Base-by-base conservation (phyloP, 2,329 filamentous ascomycete genomes). In the Anthostomella pinea region DNA sequence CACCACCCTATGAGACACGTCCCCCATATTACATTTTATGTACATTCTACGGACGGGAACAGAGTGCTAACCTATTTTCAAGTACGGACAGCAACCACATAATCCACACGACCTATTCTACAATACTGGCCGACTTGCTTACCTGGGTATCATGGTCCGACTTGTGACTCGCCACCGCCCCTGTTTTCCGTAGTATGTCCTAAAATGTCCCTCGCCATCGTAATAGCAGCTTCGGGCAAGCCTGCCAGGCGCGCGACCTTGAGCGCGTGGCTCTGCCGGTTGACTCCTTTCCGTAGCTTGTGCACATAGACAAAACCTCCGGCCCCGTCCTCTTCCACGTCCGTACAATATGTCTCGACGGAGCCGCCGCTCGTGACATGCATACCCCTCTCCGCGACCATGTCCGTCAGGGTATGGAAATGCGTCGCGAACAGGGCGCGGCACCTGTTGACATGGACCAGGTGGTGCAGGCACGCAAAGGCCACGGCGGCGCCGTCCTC, bases 191-290 rank as follows among this genome's bases (percentile, higher is more conserved):
- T 15, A 41, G 29, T 15, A 6, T 28, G 15, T 26, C 10, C 16
- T 18, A 89, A 65, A 7, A 87, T 72, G 23, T 68, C 60, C 33
- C 63, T 69, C 5, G 91, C 90, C 45, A 87, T 69, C 15, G 68
- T 65, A 36, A 96, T 79, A 3, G 84, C 87, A 28, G 73, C 68
- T 41, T 82, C 78, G 1, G 90, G 90, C 51, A 96, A 54, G 2
- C 88, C 90, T 5, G 93, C 94, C 49, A 97, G 67, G 45, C 76
- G 75, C 2, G 93, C 93, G n/a, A 98, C 93, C 58, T 96, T 97
- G 41, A 98, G 68, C 13, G 94, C 93, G 66, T 98, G 93, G 44
- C 87, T 94, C 48, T 85, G 72, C 33, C 81, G 77, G 63, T 97
- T 98, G 39, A 95, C 79, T 0, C 93, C 93, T 58, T 74, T 80